Evolutionary conservation across 257 asterid genomes (phyloP).

Genomic region (Echites panduratus): DNA sequence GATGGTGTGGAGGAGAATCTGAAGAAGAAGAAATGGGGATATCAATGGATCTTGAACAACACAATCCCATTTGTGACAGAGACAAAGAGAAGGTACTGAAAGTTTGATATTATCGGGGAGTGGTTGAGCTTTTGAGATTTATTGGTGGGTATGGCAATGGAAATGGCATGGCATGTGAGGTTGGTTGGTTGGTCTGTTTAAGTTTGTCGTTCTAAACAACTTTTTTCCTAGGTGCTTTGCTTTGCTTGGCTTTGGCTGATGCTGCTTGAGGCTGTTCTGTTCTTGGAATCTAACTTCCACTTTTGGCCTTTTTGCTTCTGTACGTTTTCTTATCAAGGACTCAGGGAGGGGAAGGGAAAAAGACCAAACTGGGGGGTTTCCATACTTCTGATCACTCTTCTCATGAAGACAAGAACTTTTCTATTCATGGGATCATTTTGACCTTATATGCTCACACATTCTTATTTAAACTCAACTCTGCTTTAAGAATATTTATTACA

Average conservation of each 20-base stretch:
- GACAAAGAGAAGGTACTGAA: not conserved
- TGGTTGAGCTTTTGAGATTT: not conserved
- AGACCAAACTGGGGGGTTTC: not conserved
- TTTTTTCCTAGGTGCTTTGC: slow-evolving; percentile 1
- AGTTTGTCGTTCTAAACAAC: not conserved
- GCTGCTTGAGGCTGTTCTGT: not conserved
- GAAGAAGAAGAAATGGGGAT: slow-evolving; percentile 54
- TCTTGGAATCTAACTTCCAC: not conserved
- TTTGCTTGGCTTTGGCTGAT: slow-evolving; percentile 1
- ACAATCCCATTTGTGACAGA: slow-evolving; percentile 39
- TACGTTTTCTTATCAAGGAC: not conserved
- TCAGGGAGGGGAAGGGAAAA: too few relatives aligned
- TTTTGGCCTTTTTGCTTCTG: not conserved
- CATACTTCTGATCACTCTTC: not conserved
- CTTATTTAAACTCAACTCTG: not conserved
- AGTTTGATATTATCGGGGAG: not conserved
- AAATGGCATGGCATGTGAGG: too few relatives aligned
- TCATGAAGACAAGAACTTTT: not conserved
- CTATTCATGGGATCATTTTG: too few relatives aligned
- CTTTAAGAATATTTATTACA: not conserved
- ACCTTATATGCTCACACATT: not conserved
- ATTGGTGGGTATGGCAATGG: not conserved
- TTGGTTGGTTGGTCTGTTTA: too few relatives aligned
- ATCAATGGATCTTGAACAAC: slow-evolving; percentile 47
- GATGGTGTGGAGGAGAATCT: slow-evolving; percentile 28